Conservation (phyloP, 2,329 filamentous ascomycete genomes). For the Cytospora leucostoma region DNA sequence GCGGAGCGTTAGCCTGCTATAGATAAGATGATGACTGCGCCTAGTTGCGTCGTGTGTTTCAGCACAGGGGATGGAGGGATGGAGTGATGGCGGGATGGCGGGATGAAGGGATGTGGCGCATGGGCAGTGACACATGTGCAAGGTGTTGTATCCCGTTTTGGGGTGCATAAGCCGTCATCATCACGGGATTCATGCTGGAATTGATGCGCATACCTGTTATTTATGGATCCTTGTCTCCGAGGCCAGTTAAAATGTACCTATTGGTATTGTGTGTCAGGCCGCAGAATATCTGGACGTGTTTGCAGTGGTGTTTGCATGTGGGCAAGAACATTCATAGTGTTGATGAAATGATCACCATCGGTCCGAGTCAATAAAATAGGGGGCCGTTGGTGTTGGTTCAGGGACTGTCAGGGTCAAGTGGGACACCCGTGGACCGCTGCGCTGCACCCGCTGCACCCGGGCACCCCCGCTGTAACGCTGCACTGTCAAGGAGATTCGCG, state of each 20-base stretch:
- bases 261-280: not conserved
- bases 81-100: not conserved
- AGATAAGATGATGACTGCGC: slow-evolving; percentile 7
- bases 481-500: slow-evolving; percentile 7
- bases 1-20: slow-evolving; percentile 23
- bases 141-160: not conserved
- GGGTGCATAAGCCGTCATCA: slow-evolving; percentile 17
- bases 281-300: too few species aligned
- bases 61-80: slow-evolving; percentile 3
- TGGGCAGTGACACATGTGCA: slow-evolving; percentile 5
- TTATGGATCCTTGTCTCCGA: not conserved
- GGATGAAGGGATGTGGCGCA: slow-evolving; percentile 1
- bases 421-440: too few species aligned
- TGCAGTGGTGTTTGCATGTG: too few species aligned
- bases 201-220: not conserved
- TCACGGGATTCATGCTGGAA: slow-evolving; percentile 13
- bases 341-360: not conserved
- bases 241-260: not conserved
- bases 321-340: not conserved
- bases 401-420: too few species aligned
- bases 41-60: slow-evolving; percentile 22
- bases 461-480: not conserved
- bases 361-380: not conserved
- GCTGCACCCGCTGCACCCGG: too few species aligned
- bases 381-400: not conserved